Evolutionary conservation across 1,284 basidiomycete species (phyloP).

Genomic region (Albatrellus sp.): DNA sequence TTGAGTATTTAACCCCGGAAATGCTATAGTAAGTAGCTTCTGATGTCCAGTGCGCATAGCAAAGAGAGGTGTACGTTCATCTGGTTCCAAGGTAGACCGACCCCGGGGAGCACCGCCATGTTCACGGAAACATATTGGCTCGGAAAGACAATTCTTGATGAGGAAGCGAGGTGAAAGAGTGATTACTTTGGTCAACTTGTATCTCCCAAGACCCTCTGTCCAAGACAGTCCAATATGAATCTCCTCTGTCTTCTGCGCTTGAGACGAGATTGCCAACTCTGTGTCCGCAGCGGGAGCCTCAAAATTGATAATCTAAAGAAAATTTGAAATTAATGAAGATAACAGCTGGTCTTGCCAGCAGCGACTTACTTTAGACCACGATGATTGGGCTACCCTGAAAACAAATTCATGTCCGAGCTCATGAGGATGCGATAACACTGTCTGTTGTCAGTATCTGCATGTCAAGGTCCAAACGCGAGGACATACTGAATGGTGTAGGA

Average conservation of each 20-base stretch:
- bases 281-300: conserved; percentile 90
- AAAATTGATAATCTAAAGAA: conserved; percentile 61
- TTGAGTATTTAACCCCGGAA: conserved; percentile 72
- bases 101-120: conserved; percentile 66
- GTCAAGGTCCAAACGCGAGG: not conserved
- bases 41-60: conserved; percentile 56
- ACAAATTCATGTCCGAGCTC: conserved; percentile 79
- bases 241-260: conserved; percentile 62
- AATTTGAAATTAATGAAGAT: not conserved
- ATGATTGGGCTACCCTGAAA: conserved; percentile 77
- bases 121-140: conserved; percentile 74
- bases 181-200: conserved; percentile 92
- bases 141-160: conserved; percentile 71
- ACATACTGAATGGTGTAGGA: conserved; percentile 69
- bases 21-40: conserved; percentile 73
- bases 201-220: conserved; percentile 89
- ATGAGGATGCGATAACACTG: conserved; percentile 83
- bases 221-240: conserved; percentile 87
- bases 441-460: conserved; percentile 17
- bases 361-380: conserved; percentile 74
- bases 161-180: conserved; percentile 88
- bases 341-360: not conserved
- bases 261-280: conserved; percentile 66
- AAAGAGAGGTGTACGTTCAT: conserved; percentile 62
- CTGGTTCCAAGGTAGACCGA: conserved; percentile 53